Evolutionary conservation across 2,329 filamentous ascomycete species (phyloP).

Genomic region (Aphanocladium album): DNA sequence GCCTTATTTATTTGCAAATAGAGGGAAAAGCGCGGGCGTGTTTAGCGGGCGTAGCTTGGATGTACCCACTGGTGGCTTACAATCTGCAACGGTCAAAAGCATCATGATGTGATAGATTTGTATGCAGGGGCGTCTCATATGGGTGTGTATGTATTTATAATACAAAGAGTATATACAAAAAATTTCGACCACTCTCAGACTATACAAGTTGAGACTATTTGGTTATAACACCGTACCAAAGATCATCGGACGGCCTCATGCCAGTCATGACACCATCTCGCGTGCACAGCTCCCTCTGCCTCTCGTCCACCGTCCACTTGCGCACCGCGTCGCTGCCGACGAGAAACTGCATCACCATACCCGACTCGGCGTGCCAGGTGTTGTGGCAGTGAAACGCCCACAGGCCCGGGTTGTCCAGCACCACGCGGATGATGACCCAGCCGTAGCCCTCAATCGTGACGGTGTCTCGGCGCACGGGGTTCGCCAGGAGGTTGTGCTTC

Average conservation of each 20-base stretch:
- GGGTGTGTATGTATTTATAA: background rate
- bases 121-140: too few relatives aligned
- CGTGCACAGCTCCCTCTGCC: conserved; percentile 24
- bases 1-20: too few relatives aligned
- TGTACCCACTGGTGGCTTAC: too few relatives aligned
- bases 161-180: background rate
- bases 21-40: too few relatives aligned
- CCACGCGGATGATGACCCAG: conserved; percentile 49
- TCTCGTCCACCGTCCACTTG: conserved; percentile 21
- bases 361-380: conserved; percentile 53
- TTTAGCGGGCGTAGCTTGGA: too few relatives aligned
- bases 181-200: background rate
- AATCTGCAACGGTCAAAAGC: too few relatives aligned
- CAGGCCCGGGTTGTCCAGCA: conserved; percentile 52
- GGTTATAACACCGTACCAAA: conserved; percentile 31
- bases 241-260: conserved; percentile 29
- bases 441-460: conserved; percentile 49
- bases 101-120: too few relatives aligned
- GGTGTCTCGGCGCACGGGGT: conserved; percentile 36
- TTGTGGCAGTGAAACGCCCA: conserved; percentile 58
- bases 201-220: background rate
- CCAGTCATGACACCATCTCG: conserved; percentile 26
- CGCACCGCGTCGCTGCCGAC: conserved; percentile 26
- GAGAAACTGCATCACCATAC: conserved; percentile 55
- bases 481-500: conserved; percentile 21